Percentiles rank a stretch among this genome's conserved stretches.
phyloP scores from a whole-genome alignment of 2,329 filamentous ascomycete genomes.

The Penicillium sp. region DNA sequence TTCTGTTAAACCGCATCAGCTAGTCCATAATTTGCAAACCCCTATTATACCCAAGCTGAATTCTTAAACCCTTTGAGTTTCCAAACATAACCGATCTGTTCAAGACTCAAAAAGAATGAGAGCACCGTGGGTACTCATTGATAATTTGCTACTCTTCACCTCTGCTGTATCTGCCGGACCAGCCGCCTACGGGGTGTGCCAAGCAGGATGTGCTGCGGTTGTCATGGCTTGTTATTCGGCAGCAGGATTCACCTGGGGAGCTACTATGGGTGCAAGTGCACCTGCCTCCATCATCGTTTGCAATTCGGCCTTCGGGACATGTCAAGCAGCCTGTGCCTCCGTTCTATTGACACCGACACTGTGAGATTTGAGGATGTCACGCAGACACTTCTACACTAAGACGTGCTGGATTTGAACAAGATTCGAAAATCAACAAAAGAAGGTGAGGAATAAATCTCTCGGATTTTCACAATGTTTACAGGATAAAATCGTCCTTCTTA shows the following conservation, averaged over 20 bases:
- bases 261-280: slow-evolving; percentile 40
- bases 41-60: too few relatives aligned
- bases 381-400: not conserved
- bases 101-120: not conserved
- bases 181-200: slow-evolving; percentile 48
- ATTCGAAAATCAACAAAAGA: not conserved
- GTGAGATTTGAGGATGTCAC: slow-evolving; percentile 17
- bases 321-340: slow-evolving; percentile 49
- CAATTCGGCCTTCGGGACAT: slow-evolving; percentile 49
- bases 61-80: too few relatives aligned
- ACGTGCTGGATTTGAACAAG: not conserved
- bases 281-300: slow-evolving; percentile 48
- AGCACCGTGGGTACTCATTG: not conserved
- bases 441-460: too few relatives aligned
- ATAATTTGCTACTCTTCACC: not conserved
- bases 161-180: slow-evolving; percentile 13
- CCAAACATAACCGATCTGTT: too few relatives aligned
- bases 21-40: too few relatives aligned
- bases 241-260: slow-evolving; percentile 48
- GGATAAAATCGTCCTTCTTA: too few relatives aligned
- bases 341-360: slow-evolving; percentile 36
- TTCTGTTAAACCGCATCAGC: too few relatives aligned
- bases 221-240: slow-evolving; percentile 52
- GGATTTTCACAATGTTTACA: too few relatives aligned
- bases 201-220: slow-evolving; percentile 49